Conservation (phyloP, 306 rosid genomes). For the Ceratonia siliqua region DNA sequence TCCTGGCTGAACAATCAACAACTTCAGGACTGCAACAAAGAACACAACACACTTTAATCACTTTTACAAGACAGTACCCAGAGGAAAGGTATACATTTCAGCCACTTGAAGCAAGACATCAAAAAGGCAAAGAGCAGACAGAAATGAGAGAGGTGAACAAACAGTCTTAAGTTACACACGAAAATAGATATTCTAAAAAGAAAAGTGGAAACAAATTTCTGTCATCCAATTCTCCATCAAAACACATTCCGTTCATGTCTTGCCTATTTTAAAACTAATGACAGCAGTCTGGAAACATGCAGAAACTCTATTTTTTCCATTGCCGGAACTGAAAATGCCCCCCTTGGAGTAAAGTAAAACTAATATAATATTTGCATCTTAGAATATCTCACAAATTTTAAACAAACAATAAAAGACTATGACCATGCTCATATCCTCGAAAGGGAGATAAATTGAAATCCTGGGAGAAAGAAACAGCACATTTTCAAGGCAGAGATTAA, state of each 20-base stretch:
- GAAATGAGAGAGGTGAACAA: neutral
- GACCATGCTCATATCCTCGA: neutral
- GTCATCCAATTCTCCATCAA: neutral
- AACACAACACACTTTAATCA: conserved; percentile 33
- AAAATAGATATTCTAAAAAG: neutral
- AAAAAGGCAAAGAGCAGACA: neutral
- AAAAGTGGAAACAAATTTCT: neutral
- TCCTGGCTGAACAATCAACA: conserved; percentile 98
- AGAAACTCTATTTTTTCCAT: neutral
- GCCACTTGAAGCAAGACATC: neutral
- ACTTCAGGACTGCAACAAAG: conserved; percentile 82
- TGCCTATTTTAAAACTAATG: neutral
- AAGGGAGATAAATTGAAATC: neutral
- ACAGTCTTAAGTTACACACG: neutral
- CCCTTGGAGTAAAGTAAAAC: too few species aligned
- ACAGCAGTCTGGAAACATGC: neutral
- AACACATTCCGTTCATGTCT: neutral
- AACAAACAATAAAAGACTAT: neutral
- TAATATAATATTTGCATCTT: neutral
- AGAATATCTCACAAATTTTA: neutral
- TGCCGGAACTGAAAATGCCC: too few species aligned
- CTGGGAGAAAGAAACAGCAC: neutral
- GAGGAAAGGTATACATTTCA: neutral
- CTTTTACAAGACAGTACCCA: conserved; percentile 9
- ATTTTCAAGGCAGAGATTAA: neutral